Conservation (phyloP, 345 rosid species). For the Eucalyptus marginata region DNA sequence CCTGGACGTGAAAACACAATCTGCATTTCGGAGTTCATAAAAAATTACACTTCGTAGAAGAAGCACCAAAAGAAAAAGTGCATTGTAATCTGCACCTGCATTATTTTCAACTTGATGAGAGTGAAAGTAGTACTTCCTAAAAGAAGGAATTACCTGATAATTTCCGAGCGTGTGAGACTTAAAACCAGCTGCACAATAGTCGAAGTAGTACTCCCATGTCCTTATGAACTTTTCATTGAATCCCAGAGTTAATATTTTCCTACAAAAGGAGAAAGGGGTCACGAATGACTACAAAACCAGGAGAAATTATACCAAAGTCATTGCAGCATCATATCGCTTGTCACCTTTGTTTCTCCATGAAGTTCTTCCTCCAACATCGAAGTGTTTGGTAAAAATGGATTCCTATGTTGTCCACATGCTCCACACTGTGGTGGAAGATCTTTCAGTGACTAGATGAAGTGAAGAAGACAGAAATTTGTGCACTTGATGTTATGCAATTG, state of each 20-base stretch:
- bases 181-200: constrained; percentile 82
- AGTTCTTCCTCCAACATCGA: constrained; percentile 66
- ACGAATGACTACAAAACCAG: neutral
- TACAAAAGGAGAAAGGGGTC: constrained; percentile 2
- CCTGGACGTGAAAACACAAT: constrained; percentile 76
- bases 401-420: constrained; percentile 79
- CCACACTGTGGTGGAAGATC: constrained; percentile 34
- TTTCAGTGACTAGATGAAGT: neutral
- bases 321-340: neutral
- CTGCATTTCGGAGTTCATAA: constrained; percentile 3
- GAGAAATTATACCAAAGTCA: neutral
- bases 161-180: constrained; percentile 60
- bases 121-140: neutral
- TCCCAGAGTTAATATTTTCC: constrained; percentile 59
- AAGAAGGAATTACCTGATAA: constrained; percentile 36
- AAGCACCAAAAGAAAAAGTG: neutral
- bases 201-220: constrained; percentile 96
- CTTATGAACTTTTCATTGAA: constrained; percentile 68
- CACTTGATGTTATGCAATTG: neutral
- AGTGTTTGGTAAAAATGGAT: constrained; percentile 77
- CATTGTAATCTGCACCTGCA: neutral
- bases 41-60: neutral
- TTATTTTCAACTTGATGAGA: neutral
- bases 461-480: neutral
- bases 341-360: constrained; percentile 67